A percentile compares a stretch with the other conserved stretches of the same genome.
phyloP scores from a whole-genome alignment of 352 stramenopile species.

The Phytophthora sp. region DNA sequence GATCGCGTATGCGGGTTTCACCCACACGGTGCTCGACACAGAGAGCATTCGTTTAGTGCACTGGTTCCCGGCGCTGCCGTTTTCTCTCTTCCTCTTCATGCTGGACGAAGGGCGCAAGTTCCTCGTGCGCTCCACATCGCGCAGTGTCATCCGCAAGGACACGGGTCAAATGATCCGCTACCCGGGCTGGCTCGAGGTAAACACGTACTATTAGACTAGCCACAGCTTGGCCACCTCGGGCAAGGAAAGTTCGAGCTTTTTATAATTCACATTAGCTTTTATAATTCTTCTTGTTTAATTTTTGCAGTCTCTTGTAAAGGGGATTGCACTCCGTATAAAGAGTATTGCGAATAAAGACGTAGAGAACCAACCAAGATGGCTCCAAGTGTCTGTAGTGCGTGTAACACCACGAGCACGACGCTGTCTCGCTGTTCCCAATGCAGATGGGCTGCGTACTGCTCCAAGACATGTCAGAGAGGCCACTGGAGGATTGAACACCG shows the following conservation, averaged over 20 bases:
- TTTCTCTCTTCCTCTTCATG: constrained; percentile 87
- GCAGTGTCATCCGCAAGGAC: constrained; percentile 74
- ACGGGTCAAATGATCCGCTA: constrained; percentile 84
- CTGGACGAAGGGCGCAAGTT: constrained; percentile 93
- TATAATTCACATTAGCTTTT: constrained; percentile 24
- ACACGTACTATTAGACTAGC: constrained; percentile 89
- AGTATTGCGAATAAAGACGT: neutral
- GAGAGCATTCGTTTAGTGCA: constrained; percentile 88
- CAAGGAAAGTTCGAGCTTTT: constrained; percentile 21
- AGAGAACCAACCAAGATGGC: constrained; percentile 18
- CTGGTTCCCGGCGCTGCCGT: constrained; percentile 92
- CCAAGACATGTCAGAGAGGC: constrained; percentile 53
- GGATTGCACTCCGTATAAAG: constrained; percentile 15
- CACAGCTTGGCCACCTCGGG: constrained; percentile 4
- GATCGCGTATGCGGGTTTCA: constrained; percentile 86
- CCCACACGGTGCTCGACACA: constrained; percentile 86
- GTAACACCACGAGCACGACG: constrained; percentile 13
- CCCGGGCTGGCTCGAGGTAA: constrained; percentile 87
- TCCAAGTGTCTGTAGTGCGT: constrained; percentile 15
- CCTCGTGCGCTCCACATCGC: constrained; percentile 86
- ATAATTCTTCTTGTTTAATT: neutral
- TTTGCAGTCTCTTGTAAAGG: constrained; percentile 9
- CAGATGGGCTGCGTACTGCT: constrained; percentile 68
- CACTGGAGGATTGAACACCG: constrained; percentile 59
- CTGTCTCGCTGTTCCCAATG: constrained; percentile 59